phyloP scores from a whole-genome alignment of 306 rosid species.

The Carpinus viminea region DNA sequence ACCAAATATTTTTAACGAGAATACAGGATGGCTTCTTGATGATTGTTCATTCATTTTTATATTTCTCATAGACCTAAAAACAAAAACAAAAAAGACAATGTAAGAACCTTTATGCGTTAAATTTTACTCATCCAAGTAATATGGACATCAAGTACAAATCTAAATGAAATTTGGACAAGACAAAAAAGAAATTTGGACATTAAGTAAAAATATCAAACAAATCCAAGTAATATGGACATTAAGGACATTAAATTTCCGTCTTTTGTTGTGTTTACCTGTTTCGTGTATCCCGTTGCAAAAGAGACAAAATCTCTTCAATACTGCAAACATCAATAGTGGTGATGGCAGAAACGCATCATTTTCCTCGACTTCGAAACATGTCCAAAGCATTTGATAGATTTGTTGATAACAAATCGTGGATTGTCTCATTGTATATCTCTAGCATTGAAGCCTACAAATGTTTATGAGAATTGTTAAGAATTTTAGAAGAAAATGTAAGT shows the following conservation, averaged over 20 bases:
- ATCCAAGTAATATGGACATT: constrained; percentile 1
- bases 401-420: constrained; percentile 75
- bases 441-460: constrained; percentile 70
- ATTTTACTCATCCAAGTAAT: constrained; percentile 1
- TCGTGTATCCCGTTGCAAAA: constrained; percentile 77
- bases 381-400: constrained; percentile 55
- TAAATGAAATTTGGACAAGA: not conserved
- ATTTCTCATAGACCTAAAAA: constrained; percentile 75
- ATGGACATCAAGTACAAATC: constrained; percentile 6
- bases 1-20: too few species aligned
- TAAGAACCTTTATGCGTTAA: constrained; percentile 12
- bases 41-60: too few species aligned
- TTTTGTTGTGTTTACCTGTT: constrained; percentile 55
- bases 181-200: too few species aligned
- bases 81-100: not conserved
- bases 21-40: too few species aligned
- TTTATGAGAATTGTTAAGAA: not conserved
- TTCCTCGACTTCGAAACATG: not conserved
- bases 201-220: too few species aligned
- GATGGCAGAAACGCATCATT: constrained; percentile 60
- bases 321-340: constrained; percentile 77
- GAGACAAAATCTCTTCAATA: constrained; percentile 78
- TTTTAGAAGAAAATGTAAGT: constrained; percentile 10
- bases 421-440: constrained; percentile 89
- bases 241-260: not conserved